Base-by-base conservation (phyloP, 1,284 basidiomycete genomes). In the Rhodotorula sp. region DNA sequence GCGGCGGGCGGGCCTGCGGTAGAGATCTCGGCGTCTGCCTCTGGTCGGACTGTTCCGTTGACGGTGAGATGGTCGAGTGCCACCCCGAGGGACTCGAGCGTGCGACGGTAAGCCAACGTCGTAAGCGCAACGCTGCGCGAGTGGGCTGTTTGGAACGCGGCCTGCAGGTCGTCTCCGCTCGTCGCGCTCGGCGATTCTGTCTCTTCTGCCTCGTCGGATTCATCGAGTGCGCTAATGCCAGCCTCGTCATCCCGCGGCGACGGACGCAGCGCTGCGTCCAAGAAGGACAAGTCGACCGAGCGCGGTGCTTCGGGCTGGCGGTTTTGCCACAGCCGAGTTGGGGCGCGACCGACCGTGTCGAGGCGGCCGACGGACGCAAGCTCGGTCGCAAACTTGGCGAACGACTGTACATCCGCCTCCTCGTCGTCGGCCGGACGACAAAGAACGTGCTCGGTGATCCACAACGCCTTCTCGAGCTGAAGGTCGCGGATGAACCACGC, bases 391-490 rank as follows among this genome's bases (percentile, higher is more conserved):
- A 67, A 70, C 0, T 39, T n/a, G 2, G 21, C 47, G 62, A 34
- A n/a, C 15, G 47, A 31, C 5, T 52, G 49, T 2, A 46, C 16
- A 8, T 58, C 57, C 18, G 10, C 7, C 20, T 47, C 26, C 14
- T n/a, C 58, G 49, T 7, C 26, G 20, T 48, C 62, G 15, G 29
- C 20, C 39, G 61, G 47, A 5, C 57, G 49, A 51, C 56, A 64
- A 26, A 97, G 85, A 56, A 97, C 87, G 59, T 86, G 85, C 80
- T 97, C 92, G 43, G 93, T 82, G 34, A 97, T 85, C 77, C 90
- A 88, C 80, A 96, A 92, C 5, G 92, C 93, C 61, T 90, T 89
- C 74, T 89, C 87, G 12, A 89, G 81, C 78, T 96, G 87, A 90
- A 91, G 46, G 48, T 68, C 65, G 48, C 90, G 87, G 46, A 93